phyloP scores from a whole-genome alignment of 495 filamentous ascomycete genomes.

The Penicillium alfredii region DNA sequence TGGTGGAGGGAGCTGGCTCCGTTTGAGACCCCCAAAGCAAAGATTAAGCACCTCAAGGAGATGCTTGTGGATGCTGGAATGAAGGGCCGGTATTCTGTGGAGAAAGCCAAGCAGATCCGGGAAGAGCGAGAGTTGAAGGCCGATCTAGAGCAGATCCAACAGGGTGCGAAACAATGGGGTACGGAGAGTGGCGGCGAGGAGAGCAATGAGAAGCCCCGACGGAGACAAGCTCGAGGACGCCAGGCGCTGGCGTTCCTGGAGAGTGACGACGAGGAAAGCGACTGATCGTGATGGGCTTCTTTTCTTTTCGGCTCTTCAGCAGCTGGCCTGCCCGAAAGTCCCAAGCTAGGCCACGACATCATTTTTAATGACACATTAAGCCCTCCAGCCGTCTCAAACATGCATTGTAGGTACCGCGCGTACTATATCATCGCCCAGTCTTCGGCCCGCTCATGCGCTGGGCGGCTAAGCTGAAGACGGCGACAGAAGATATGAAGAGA shows the following conservation, averaged over 20 bases:
- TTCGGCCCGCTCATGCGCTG: constrained; percentile 59
- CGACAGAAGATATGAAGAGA: constrained; percentile 90
- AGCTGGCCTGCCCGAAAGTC: background rate
- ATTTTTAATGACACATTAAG: constrained; percentile 2
- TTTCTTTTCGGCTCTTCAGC: constrained; percentile 1
- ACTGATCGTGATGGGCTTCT: constrained; percentile 28
- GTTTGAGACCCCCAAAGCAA: constrained; percentile 66
- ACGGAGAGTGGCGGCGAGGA: constrained; percentile 37
- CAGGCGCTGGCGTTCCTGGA: constrained; percentile 51
- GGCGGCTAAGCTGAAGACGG: constrained; percentile 84
- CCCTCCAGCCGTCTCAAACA: too few species aligned
- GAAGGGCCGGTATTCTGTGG: constrained; percentile 75
- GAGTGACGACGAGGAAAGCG: constrained; percentile 48
- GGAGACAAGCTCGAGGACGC: constrained; percentile 38
- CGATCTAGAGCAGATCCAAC: constrained; percentile 76
- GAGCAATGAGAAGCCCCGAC: constrained; percentile 33
- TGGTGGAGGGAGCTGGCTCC: constrained; percentile 79
- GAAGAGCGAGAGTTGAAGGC: constrained; percentile 73
- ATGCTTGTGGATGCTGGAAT: constrained; percentile 81
- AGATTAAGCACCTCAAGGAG: constrained; percentile 72
- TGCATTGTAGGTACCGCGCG: background rate
- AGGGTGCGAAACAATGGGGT: constrained; percentile 76
- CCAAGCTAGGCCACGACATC: background rate
- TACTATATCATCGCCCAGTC: constrained; percentile 25
- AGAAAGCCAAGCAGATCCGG: constrained; percentile 80